Percentiles rank a stretch among this genome's conserved stretches.
phyloP scores from a whole-genome alignment of 192 early-diverging fungal species.

The Phlyctochytrium arcticum region DNA sequence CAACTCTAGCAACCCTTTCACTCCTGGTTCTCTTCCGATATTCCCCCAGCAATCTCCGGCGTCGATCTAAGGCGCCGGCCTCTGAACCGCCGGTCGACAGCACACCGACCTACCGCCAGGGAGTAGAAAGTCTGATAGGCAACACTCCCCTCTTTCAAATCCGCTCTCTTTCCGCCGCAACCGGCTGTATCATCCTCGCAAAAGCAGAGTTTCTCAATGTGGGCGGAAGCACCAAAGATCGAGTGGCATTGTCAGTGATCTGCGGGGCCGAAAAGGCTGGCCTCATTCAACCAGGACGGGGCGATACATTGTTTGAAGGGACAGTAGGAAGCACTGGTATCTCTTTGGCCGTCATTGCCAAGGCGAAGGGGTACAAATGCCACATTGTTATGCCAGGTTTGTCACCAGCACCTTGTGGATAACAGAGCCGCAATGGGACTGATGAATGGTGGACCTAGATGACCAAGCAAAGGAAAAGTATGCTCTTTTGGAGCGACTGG shows the following conservation, averaged over 20 bases:
- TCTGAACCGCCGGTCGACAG: neutral
- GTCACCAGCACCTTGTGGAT: neutral
- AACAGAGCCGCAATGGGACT: neutral
- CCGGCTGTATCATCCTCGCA: constrained; percentile 79
- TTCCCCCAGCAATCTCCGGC: no score
- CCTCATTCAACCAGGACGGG: constrained; percentile 66
- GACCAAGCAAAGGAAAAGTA: constrained; percentile 91
- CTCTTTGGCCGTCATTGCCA: constrained; percentile 84
- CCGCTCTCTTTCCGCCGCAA: constrained; percentile 77
- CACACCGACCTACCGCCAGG: constrained; percentile 12
- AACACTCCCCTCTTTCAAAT: constrained; percentile 89
- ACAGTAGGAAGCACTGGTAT: constrained; percentile 97
- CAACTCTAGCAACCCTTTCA: no score
- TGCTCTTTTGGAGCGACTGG: constrained; percentile 72
- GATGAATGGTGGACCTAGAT: constrained; percentile 42
- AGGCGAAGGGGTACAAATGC: constrained; percentile 85
- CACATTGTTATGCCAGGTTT: constrained; percentile 88
- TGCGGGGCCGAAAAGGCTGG: constrained; percentile 68
- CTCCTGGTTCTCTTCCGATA: no score
- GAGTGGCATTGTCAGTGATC: constrained; percentile 85
- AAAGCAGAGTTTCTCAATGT: constrained; percentile 84
- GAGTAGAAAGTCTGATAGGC: constrained; percentile 81
- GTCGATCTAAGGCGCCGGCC: no score
- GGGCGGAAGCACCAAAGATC: constrained; percentile 90
- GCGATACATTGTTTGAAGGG: constrained; percentile 85